Percentiles rank a stretch among this genome's conserved stretches.
These are phyloP conservation scores for Suhomyces kunorum DNA, from an alignment of 1,139 yeast genomes.

Conservation along the genomic window DNA sequence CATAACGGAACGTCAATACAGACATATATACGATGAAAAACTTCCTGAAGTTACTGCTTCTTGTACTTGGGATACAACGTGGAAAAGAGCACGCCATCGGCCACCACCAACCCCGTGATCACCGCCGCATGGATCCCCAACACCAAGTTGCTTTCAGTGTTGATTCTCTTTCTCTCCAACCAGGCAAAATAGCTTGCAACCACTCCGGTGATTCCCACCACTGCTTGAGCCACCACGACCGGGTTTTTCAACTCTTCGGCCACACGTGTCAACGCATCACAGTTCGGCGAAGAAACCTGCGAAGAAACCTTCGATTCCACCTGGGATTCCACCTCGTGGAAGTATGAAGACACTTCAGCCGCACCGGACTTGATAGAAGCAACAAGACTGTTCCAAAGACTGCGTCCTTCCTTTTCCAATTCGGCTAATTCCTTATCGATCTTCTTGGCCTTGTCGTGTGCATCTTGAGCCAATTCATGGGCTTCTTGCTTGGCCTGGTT, in stretches of 20 bases:
- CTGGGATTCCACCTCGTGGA: constrained; percentile 2
- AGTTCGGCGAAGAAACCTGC: background rate
- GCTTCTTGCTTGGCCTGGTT: constrained; percentile 26
- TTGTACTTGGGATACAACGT: constrained; percentile 54
- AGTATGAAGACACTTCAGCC: constrained; percentile 13
- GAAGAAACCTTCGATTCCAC: too few relatives aligned
- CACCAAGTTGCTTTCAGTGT: constrained; percentile 47
- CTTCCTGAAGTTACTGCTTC: constrained; percentile 34
- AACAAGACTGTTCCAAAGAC: constrained; percentile 23
- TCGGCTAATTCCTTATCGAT: constrained; percentile 26
- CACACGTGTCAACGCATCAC: constrained; percentile 8
- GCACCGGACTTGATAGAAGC: constrained; percentile 14
- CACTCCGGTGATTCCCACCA: constrained; percentile 52
- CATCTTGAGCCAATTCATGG: constrained; percentile 21
- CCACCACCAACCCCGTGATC: constrained; percentile 53
- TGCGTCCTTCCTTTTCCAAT: constrained; percentile 29
- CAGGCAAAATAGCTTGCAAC: constrained; percentile 53
- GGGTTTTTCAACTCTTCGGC: constrained; percentile 57
- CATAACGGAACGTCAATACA: constrained; percentile 2
- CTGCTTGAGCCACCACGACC: constrained; percentile 56
- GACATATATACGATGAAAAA: background rate
- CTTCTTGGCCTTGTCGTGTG: constrained; percentile 12
- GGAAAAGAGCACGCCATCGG: constrained; percentile 55
- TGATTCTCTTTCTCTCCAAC: constrained; percentile 54
- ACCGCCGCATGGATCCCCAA: constrained; percentile 56